Evolutionary conservation across 2,329 filamentous ascomycete species (phyloP), one percentile per base, ranked within the genome.

Genomic region (Phialemonium atrogriseum): DNA sequence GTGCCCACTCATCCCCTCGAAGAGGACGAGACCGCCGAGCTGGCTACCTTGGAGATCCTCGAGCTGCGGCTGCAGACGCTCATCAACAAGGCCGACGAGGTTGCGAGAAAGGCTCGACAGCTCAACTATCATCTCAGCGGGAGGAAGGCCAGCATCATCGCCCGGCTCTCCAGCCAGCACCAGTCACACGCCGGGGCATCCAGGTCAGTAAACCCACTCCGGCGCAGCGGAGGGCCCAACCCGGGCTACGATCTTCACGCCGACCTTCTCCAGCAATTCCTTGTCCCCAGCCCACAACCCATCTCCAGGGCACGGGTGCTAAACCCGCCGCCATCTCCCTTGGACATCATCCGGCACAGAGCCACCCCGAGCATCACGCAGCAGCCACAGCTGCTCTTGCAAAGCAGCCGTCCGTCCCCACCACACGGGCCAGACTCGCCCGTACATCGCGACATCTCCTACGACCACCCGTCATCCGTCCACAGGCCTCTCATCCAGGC

Each of bases 21-120:
- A 36, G 85, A 93, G 50, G 86, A 94, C 49, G 87, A 94, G 57
- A 77, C 80, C 50, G 85, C 86, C 42, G 86, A 94, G 52, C 58
- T 93, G 22, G 84, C 79, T 10, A 89, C 85, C 0, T 63, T 93
- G 46, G 84, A 91, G 46, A 88, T 93, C 30, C 57, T 94, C 17
- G 84, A 94, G 55, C 77, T 80, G 53, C 81, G 85, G 39, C 62
- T 93, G 21, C 74, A 77, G 22, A 71, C 82, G 42, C 72, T 94
- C 25, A 86, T 84, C 44, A 84, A 85, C 50, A 77, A 80, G 48
- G 85, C 86, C 4, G 86, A 93, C 50, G 80, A 85, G 62, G 77
- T 72, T 11, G 67, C 67, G 11, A 57, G 60, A 19, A 60, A 60
- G 42, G 66, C 85, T 10, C 72, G 84, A 23, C 83, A 89, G 52